Conservation (phyloP, 2,329 filamentous ascomycete species). For the Apiospora kogelbergensis region DNA sequence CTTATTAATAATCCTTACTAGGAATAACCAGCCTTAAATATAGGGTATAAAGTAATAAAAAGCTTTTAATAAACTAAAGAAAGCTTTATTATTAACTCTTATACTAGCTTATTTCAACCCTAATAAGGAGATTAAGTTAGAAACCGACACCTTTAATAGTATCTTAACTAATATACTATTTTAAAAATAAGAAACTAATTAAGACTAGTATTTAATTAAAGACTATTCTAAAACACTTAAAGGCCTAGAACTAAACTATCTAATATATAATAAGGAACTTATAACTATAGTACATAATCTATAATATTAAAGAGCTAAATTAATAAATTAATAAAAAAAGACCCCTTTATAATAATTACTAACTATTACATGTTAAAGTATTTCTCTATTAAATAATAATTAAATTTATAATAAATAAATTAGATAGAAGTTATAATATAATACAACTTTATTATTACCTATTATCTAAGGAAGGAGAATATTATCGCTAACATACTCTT, state of each 20-base stretch:
- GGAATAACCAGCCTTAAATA: too few species aligned
- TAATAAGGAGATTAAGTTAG: too few species aligned
- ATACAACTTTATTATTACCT: neutral
- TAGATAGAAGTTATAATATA: neutral
- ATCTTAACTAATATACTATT: too few species aligned
- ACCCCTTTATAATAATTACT: neutral
- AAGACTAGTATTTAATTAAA: neutral
- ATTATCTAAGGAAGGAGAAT: neutral
- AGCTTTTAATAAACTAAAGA: too few species aligned
- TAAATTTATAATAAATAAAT: neutral
- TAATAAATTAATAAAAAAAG: neutral
- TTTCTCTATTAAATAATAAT: neutral
- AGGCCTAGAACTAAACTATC: neutral
- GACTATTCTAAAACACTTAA: neutral
- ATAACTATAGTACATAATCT: neutral
- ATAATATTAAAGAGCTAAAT: neutral
- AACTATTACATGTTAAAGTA: neutral
- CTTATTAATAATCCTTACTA: too few species aligned
- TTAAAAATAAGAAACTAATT: constrained; percentile 1
- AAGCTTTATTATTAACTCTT: too few species aligned
- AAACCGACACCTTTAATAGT: too few species aligned
- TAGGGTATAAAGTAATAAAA: too few species aligned
- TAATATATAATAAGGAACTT: neutral
- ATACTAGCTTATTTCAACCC: too few species aligned
- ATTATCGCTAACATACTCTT: neutral